A percentile compares a stretch with the other conserved stretches of the same genome.
phyloP scores from a whole-genome alignment of 352 stramenopile genomes.

The Phytophthora parvispora region DNA sequence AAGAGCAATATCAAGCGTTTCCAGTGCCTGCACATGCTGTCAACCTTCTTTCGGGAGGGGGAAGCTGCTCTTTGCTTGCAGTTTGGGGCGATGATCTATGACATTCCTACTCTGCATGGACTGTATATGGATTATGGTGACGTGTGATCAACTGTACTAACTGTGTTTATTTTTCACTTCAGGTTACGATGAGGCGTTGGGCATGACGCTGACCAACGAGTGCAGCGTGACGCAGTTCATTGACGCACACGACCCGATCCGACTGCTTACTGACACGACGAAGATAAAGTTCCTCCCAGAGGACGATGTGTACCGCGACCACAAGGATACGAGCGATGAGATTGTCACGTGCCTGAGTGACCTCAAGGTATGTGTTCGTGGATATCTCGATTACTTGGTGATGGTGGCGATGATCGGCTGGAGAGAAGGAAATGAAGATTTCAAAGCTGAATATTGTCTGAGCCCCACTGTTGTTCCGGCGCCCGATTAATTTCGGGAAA shows the following conservation, averaged over 20 bases:
- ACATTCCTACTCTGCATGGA: slow-evolving; percentile 56
- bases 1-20: slow-evolving; percentile 92
- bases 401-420: not conserved
- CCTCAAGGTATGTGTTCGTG: slow-evolving; percentile 87
- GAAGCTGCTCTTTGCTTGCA: slow-evolving; percentile 55
- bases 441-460: slow-evolving; percentile 84
- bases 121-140: slow-evolving; percentile 1
- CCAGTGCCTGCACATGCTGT: slow-evolving; percentile 57
- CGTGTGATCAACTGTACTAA: slow-evolving; percentile 11
- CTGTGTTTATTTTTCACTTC: not conserved
- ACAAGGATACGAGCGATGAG: slow-evolving; percentile 85
- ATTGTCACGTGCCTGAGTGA: slow-evolving; percentile 85
- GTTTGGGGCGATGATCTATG: slow-evolving; percentile 85
- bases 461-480: slow-evolving; percentile 90
- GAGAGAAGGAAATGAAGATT: slow-evolving; percentile 75
- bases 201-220: slow-evolving; percentile 87
- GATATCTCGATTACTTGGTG: not conserved
- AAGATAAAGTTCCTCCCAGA: slow-evolving; percentile 93
- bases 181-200: slow-evolving; percentile 95
- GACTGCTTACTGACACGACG: slow-evolving; percentile 96
- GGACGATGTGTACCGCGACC: slow-evolving; percentile 86
- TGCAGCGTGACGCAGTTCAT: slow-evolving; percentile 91
- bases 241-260: slow-evolving; percentile 94
- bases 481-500: slow-evolving; percentile 93
- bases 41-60: slow-evolving; percentile 27